phyloP scores from a whole-genome alignment of 345 rosid species.

The Nasturtium officinale region DNA sequence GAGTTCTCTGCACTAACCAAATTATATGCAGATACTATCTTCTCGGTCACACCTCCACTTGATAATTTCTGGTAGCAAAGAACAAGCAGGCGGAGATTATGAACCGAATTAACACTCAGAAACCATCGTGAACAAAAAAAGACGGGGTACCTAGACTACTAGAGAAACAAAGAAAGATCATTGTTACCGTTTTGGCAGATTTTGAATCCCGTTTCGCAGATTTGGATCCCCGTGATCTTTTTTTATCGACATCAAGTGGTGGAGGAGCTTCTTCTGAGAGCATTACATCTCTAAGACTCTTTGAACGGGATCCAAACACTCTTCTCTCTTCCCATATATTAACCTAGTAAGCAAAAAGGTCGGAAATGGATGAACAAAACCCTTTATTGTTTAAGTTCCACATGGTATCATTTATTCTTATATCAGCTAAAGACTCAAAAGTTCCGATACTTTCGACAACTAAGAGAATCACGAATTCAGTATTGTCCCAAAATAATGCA shows the following conservation, averaged over 20 bases:
- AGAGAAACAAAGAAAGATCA: background rate
- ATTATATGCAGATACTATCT: constrained; percentile 77
- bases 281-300: constrained; percentile 68
- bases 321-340: constrained; percentile 93
- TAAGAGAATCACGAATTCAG: background rate
- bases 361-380: background rate
- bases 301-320: constrained; percentile 84
- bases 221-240: constrained; percentile 67
- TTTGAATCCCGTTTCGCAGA: constrained; percentile 78
- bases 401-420: background rate
- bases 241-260: constrained; percentile 71
- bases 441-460: background rate
- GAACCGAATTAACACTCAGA: background rate
- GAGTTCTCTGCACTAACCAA: constrained; percentile 59
- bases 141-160: background rate
- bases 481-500: background rate
- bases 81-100: background rate
- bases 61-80: constrained; percentile 58
- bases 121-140: background rate
- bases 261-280: constrained; percentile 70
- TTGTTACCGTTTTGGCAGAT: constrained; percentile 64
- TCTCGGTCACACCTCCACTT: constrained; percentile 77
- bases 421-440: background rate
- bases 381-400: background rate
- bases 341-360: constrained; percentile 48